These are phyloP conservation scores for Dacryopinax spathularia DNA, from an alignment of 768 basidiomycete species.

Conservation along the genomic window DNA sequence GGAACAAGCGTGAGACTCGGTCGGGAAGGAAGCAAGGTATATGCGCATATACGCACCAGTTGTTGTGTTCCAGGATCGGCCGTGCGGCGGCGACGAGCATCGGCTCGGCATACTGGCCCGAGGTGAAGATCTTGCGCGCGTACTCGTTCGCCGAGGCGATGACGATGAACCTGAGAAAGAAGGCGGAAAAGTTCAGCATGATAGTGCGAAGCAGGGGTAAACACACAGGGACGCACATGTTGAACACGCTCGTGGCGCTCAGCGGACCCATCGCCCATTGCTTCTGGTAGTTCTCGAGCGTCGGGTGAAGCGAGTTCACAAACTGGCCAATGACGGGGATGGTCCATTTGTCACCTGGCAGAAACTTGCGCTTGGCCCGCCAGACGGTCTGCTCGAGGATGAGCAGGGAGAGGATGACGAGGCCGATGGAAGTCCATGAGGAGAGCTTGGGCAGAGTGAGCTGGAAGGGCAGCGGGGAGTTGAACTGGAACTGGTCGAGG, in stretches of 20 bases:
- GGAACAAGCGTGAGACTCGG: background rate
- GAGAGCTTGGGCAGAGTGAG: constrained; percentile 1
- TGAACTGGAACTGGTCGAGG: background rate
- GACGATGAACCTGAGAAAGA: constrained; percentile 75
- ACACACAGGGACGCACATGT: constrained; percentile 41
- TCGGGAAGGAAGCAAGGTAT: background rate
- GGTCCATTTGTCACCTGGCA: constrained; percentile 83
- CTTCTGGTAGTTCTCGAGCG: constrained; percentile 78
- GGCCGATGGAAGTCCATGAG: constrained; percentile 17
- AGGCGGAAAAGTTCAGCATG: background rate
- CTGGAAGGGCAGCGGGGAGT: background rate
- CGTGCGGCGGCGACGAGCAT: constrained; percentile 89
- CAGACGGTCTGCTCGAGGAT: constrained; percentile 79
- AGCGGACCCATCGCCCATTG: constrained; percentile 87
- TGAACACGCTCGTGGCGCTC: constrained; percentile 87
- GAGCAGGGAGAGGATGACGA: constrained; percentile 59
- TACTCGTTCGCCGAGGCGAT: constrained; percentile 91
- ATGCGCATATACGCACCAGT: constrained; percentile 54
- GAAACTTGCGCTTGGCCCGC: constrained; percentile 70
- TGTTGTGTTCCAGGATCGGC: constrained; percentile 65
- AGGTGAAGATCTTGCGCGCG: constrained; percentile 90
- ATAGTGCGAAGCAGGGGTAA: background rate
- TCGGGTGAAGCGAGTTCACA: constrained; percentile 78
- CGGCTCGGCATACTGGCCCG: constrained; percentile 81
- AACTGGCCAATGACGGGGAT: constrained; percentile 98